These are phyloP conservation scores for Paramarasmius palmivorus DNA, from an alignment of 1,284 basidiomycete species.

Conservation along the genomic window DNA sequence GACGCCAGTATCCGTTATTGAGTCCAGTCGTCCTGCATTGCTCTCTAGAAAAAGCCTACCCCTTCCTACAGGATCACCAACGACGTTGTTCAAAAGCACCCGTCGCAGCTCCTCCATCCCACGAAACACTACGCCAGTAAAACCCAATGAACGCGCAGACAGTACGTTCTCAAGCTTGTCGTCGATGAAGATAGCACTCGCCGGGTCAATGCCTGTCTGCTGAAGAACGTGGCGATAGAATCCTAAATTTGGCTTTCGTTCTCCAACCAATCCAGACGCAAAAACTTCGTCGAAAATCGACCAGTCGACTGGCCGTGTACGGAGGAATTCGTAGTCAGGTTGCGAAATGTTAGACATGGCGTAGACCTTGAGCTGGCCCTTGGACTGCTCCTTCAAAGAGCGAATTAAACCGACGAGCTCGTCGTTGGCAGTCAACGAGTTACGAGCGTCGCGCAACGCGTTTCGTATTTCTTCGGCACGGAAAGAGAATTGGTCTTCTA, in stretches of 20 bases:
- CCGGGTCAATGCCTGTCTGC: constrained; percentile 41
- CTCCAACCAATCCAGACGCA: constrained; percentile 46
- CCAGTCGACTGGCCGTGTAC: constrained; percentile 49
- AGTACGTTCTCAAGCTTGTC: constrained; percentile 60
- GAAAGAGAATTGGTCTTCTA: constrained; percentile 42
- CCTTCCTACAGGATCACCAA: constrained; percentile 45
- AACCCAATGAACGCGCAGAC: constrained; percentile 53
- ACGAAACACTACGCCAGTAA: constrained; percentile 54
- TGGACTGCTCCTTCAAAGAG: constrained; percentile 39
- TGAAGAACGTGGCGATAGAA: constrained; percentile 52
- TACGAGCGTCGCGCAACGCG: constrained; percentile 46
- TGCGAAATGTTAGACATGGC: constrained; percentile 62
- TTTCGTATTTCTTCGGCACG: constrained; percentile 36
- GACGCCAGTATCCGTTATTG: constrained; percentile 42
- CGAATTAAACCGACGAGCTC: constrained; percentile 46
- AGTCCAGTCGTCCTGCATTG: constrained; percentile 38
- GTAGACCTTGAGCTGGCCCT: constrained; percentile 42
- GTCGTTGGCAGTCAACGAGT: constrained; percentile 43
- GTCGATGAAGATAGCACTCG: constrained; percentile 50
- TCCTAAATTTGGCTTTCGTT: constrained; percentile 54
- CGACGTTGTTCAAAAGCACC: constrained; percentile 45
- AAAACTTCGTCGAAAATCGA: constrained; percentile 52
- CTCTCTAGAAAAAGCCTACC: constrained; percentile 28
- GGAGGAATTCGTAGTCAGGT: constrained; percentile 48
- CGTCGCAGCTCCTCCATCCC: constrained; percentile 38